Conservation (phyloP, 2,329 filamentous ascomycete genomes). For the Nigrograna mackinnonii region DNA sequence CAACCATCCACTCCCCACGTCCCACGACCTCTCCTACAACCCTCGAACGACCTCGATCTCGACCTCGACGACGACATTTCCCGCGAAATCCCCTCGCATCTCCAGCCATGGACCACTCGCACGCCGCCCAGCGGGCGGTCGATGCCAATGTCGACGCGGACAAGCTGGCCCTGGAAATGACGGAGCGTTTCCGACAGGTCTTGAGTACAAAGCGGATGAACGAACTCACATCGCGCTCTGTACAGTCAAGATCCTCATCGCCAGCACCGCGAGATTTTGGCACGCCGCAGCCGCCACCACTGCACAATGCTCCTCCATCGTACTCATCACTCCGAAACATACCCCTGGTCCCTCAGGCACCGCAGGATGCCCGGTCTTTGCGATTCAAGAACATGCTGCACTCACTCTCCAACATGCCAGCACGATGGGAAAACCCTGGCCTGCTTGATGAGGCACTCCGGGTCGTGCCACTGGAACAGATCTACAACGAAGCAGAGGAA, state of each 20-base stretch:
- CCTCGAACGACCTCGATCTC: background rate
- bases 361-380: conserved; percentile 55
- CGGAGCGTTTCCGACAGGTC: conserved; percentile 82
- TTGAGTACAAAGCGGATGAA: conserved; percentile 86
- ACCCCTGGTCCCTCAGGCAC: conserved; percentile 74
- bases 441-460: conserved; percentile 89
- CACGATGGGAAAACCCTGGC: conserved; percentile 95
- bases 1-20: conserved; percentile 3
- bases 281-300: conserved; percentile 40
- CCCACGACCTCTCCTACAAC: no score
- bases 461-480: conserved; percentile 82
- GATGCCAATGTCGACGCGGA: conserved; percentile 28
- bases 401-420: conserved; percentile 83
- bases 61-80: conserved; percentile 7
- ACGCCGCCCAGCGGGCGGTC: conserved; percentile 30
- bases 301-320: conserved; percentile 53
- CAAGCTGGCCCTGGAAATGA: conserved; percentile 70
- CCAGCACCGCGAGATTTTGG: conserved; percentile 56
- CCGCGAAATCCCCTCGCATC: conserved; percentile 7
- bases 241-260: conserved; percentile 63
- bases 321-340: conserved; percentile 66
- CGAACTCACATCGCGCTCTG: conserved; percentile 68
- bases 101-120: conserved; percentile 37
- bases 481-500: conserved; percentile 93
- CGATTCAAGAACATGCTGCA: conserved; percentile 72